These are phyloP conservation scores for Spathaspora arborariae DNA, from an alignment of 805 yeast species.

Conservation along the genomic window DNA sequence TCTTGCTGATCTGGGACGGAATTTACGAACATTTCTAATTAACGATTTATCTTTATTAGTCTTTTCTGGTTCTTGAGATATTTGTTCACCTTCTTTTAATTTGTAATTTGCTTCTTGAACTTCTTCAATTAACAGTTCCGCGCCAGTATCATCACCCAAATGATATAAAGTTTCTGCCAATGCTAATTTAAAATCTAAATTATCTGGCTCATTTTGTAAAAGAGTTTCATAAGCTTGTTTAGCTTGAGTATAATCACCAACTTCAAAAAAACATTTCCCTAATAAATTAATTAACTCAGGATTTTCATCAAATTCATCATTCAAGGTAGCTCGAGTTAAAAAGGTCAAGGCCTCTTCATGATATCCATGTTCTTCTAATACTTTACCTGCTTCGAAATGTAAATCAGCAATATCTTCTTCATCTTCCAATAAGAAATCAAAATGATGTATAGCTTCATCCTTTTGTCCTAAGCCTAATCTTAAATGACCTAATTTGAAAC, in stretches of 20 bases:
- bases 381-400: constrained; percentile 70
- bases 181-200: constrained; percentile 70
- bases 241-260: constrained; percentile 66
- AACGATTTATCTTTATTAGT: constrained; percentile 10
- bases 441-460: constrained; percentile 73
- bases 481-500: constrained; percentile 74
- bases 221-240: constrained; percentile 54
- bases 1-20: constrained; percentile 15
- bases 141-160: constrained; percentile 55
- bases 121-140: constrained; percentile 50
- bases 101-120: constrained; percentile 29
- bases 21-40: constrained; percentile 11
- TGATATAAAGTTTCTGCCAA: constrained; percentile 79
- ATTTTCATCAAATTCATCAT: constrained; percentile 47
- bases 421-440: constrained; percentile 53
- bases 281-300: constrained; percentile 54
- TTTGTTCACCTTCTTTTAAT: constrained; percentile 2
- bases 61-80: not conserved
- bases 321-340: constrained; percentile 51
- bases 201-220: constrained; percentile 52
- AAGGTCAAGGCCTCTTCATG: constrained; percentile 75
- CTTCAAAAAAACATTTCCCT: constrained; percentile 75
- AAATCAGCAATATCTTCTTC: constrained; percentile 68
- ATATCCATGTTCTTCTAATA: constrained; percentile 63
- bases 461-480: constrained; percentile 62